These are phyloP conservation scores for Austroboletus eburneus DNA, from an alignment of 768 basidiomycete species.

Conservation along the genomic window DNA sequence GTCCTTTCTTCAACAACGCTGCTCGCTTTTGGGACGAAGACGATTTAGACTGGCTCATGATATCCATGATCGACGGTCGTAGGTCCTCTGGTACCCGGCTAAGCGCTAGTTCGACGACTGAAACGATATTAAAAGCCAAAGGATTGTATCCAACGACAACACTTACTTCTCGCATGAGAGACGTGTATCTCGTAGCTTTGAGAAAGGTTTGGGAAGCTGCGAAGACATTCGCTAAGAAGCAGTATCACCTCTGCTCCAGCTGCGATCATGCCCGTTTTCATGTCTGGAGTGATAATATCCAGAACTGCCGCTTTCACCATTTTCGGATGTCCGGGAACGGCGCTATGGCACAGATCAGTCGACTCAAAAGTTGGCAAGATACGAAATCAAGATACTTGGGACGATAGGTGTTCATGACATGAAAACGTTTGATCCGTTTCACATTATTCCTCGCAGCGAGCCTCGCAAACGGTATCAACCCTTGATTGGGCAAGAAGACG, in stretches of 20 bases:
- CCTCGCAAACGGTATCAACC: slow-evolving; percentile 75
- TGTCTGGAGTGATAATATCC: slow-evolving; percentile 79
- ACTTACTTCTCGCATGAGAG: slow-evolving; percentile 72
- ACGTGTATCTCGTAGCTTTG: slow-evolving; percentile 72
- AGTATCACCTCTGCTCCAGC: slow-evolving; percentile 73
- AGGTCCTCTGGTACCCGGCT: slow-evolving; percentile 56
- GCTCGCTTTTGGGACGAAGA: slow-evolving; percentile 66
- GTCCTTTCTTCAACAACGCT: slow-evolving; percentile 62
- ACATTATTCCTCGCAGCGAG: slow-evolving; percentile 65
- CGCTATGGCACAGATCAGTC: slow-evolving; percentile 32
- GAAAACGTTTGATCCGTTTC: slow-evolving; percentile 78
- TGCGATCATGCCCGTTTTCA: slow-evolving; percentile 57
- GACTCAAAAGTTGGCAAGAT: neutral
- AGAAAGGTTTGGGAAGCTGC: slow-evolving; percentile 65
- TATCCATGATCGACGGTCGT: slow-evolving; percentile 55
- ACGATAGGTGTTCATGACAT: slow-evolving; percentile 68
- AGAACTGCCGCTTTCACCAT: slow-evolving; percentile 71
- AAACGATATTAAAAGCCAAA: slow-evolving; percentile 1
- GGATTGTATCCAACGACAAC: neutral
- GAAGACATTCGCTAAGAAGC: slow-evolving; percentile 61
- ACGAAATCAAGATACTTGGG: slow-evolving; percentile 46
- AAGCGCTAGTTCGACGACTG: slow-evolving; percentile 66
- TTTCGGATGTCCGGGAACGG: slow-evolving; percentile 70
- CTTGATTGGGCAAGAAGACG: slow-evolving; percentile 67
- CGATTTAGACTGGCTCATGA: slow-evolving; percentile 63